Conservation (phyloP, 805 yeast genomes). For the Saccharomycopsis guyanensis region DNA sequence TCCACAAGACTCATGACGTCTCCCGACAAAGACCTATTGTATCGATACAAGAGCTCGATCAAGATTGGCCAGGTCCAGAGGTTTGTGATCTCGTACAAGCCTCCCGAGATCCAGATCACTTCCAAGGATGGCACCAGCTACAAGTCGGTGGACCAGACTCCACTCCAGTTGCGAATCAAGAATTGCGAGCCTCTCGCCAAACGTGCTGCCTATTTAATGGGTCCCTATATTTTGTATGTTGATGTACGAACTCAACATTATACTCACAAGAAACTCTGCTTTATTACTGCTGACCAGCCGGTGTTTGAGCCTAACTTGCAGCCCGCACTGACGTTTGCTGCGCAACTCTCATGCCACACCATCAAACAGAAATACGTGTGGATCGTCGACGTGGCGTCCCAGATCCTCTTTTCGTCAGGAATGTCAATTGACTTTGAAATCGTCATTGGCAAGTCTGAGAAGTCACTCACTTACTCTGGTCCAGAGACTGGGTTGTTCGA, state of each 20-base stretch:
- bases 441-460: conserved; percentile 36
- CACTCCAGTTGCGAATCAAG: conserved; percentile 48
- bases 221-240: conserved; percentile 68
- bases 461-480: conserved; percentile 27
- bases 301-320: conserved; percentile 60
- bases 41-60: conserved; percentile 36
- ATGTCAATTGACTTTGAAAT: conserved; percentile 59
- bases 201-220: conserved; percentile 68
- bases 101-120: conserved; percentile 29
- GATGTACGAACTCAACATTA: conserved; percentile 56
- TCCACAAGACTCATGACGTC: no score
- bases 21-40: conserved; percentile 29
- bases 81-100: conserved; percentile 37
- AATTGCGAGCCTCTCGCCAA: conserved; percentile 54
- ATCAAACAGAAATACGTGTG: conserved; percentile 52
- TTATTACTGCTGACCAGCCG: conserved; percentile 74
- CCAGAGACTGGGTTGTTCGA: conserved; percentile 25
- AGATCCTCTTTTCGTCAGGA: conserved; percentile 57
- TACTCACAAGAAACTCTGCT: conserved; percentile 41
- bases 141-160: conserved; percentile 21
- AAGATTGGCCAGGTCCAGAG: conserved; percentile 57
- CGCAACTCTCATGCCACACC: conserved; percentile 59
- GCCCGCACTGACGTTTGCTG: conserved; percentile 57
- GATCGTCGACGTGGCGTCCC: conserved; percentile 67
- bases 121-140: conserved; percentile 24